Conservation (phyloP, 1,284 basidiomycete genomes). For the Cutaneotrichosporon daszewskae region DNA sequence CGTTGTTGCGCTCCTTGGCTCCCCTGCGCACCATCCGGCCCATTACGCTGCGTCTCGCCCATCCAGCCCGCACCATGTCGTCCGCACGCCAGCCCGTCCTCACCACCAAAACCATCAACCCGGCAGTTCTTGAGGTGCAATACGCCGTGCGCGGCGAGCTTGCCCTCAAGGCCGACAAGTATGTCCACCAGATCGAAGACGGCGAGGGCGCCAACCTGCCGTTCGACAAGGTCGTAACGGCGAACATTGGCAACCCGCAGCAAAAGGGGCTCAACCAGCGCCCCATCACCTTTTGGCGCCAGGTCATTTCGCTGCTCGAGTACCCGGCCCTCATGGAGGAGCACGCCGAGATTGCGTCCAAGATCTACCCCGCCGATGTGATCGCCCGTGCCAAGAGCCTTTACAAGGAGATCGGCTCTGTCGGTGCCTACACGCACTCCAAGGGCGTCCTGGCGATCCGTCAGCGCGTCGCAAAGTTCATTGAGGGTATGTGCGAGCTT, state of each 20-base stretch:
- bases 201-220: slow-evolving; percentile 57
- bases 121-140: slow-evolving; percentile 76
- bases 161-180: slow-evolving; percentile 85
- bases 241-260: slow-evolving; percentile 98
- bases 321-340: slow-evolving; percentile 79
- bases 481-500: slow-evolving; percentile 65
- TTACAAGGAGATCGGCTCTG: slow-evolving; percentile 79
- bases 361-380: slow-evolving; percentile 80
- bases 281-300: slow-evolving; percentile 86
- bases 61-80: slow-evolving; percentile 10
- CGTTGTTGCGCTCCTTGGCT: neutral
- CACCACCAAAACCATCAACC: slow-evolving; percentile 57
- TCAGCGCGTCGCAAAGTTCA: slow-evolving; percentile 82
- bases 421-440: slow-evolving; percentile 93
- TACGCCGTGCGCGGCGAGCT: slow-evolving; percentile 97
- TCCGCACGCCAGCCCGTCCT: slow-evolving; percentile 26
- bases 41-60: neutral
- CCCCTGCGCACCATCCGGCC: neutral
- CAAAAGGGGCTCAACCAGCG: slow-evolving; percentile 90
- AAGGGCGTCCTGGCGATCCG: slow-evolving; percentile 89
- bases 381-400: slow-evolving; percentile 76
- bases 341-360: slow-evolving; percentile 54
- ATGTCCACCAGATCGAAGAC: slow-evolving; percentile 62
- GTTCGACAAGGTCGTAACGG: slow-evolving; percentile 83
- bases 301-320: slow-evolving; percentile 72